Percentiles rank a stretch among this genome's conserved stretches.
phyloP scores from a whole-genome alignment of 164 flowering plant species.

The Litsea cubeba region DNA sequence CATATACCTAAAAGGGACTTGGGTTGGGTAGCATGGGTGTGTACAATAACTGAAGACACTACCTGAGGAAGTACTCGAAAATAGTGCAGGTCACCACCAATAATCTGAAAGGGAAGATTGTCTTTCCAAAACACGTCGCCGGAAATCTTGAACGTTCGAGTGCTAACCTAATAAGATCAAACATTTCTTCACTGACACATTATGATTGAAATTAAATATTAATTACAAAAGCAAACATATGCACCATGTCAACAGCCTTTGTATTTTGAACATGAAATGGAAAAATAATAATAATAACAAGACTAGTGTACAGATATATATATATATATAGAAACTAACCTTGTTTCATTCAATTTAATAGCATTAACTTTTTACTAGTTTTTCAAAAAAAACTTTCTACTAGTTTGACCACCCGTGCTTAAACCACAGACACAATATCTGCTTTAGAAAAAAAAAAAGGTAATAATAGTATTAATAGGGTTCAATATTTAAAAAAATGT shows the following conservation, averaged over 20 bases:
- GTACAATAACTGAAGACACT: neutral
- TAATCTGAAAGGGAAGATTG: constrained; percentile 62
- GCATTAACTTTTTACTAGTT: neutral
- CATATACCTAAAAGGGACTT: too few species aligned
- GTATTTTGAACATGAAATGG: neutral
- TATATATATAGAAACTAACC: neutral
- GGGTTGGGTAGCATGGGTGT: too few species aligned
- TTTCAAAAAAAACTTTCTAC: neutral
- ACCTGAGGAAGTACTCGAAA: constrained; percentile 85
- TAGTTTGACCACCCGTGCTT: neutral
- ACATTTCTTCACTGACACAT: neutral
- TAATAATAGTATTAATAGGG: too few species aligned
- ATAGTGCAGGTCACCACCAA: constrained; percentile 93
- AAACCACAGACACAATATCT: neutral
- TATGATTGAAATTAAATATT: neutral
- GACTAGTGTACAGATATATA: neutral
- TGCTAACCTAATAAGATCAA: constrained; percentile 20
- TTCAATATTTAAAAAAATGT: too few species aligned
- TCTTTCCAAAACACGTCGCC: constrained; percentile 87
- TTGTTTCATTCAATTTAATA: neutral
- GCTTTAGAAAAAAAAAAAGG: too few species aligned
- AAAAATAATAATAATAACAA: neutral
- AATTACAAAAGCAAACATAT: neutral
- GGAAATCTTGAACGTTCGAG: constrained; percentile 49
- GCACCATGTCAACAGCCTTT: neutral